Base-by-base conservation (phyloP, 2,329 filamentous ascomycete genomes). In the Fusarium devonianum region DNA sequence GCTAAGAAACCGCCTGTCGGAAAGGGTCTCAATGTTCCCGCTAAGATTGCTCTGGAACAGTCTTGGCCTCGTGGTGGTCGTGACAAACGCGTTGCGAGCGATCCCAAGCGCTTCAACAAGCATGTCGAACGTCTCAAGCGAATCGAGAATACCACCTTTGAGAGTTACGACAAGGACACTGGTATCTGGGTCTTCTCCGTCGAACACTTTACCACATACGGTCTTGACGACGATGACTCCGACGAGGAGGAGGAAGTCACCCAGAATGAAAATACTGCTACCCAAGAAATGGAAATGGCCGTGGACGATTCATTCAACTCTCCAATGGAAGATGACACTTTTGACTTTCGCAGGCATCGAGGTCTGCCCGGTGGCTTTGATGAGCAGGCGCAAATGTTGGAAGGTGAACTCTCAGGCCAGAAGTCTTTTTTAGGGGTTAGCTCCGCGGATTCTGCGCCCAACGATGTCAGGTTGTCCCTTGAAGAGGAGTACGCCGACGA, bases 131-230 rank as follows among this genome's bases (percentile, higher is more conserved):
- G 90, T 43, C 83, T 99, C 17, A 89, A 86, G 77, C 84, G 82
- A 49, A 91, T 97, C 26, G 76, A 78, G 7, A 87, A 90, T 69
- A 97, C 94, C 0, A 84, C 85, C 4, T 97, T 96, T 64, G 79
- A 92, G 63, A 80, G 81, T 64, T 99, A 97, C 71, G 83, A 95
- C 57, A 78, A 80, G 48, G 80, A 90, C 2, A 92, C 86, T 41
- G 94, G 93, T 41, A 82, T 89, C 35, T 99, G 95, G 95, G 83
- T 84, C 11, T 99, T 99, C 75, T 85, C 79, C 8, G 94, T 99
- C n/a, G 86, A 93, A 66, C 94, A 99, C 71, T 99, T 95, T 71
- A 97, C 93, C 1, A 96, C 92, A 1, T 99, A 99, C 68, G 92
- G 89, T 29, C 80, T 97, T 57, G 90, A 89, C 29, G 83, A 86